Percentiles rank a stretch among this genome's conserved stretches.
Evolutionary conservation across 1,139 yeast species (phyloP).

Genomic region (Sugiyamaella sp.): DNA sequence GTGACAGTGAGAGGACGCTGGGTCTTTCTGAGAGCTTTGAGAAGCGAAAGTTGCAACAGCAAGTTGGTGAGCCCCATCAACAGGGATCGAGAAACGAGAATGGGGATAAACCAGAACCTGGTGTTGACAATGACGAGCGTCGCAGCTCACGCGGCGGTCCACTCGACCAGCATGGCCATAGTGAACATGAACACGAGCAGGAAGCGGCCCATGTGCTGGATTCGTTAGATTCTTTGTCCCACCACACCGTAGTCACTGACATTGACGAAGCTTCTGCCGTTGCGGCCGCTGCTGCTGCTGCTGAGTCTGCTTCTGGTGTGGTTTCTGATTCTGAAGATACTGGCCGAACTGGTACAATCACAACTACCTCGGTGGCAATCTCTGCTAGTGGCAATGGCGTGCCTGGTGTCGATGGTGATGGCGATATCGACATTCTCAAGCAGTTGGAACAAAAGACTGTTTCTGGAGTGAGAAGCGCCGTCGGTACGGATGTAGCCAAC

Average conservation of each 20-base stretch:
- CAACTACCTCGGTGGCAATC: not conserved
- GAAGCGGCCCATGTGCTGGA: conserved; percentile 14
- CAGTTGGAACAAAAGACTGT: not conserved
- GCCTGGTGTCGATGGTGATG: not conserved
- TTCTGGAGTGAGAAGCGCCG: no score
- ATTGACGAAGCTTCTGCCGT: conserved; percentile 14
- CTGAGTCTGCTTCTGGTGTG: not conserved
- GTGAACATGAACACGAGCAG: conserved; percentile 9
- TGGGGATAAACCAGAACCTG: no score
- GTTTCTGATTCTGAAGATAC: not conserved
- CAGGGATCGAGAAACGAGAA: no score
- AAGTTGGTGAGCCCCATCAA: no score
- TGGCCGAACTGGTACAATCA: not conserved
- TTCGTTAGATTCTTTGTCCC: conserved; percentile 6
- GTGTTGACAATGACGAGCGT: no score
- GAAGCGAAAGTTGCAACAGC: no score
- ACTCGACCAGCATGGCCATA: no score
- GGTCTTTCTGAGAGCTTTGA: no score
- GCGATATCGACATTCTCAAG: not conserved
- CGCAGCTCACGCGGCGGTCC: no score
- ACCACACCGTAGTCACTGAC: conserved; percentile 5
- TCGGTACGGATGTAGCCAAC: no score
- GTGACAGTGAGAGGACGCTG: no score
- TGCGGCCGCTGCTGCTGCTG: conserved; percentile 6
- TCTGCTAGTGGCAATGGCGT: not conserved